A percentile compares a stretch with the other conserved stretches of the same genome.
phyloP scores from a whole-genome alignment of 2,329 filamentous ascomycete species.

The Cryphonectria parasitica region DNA sequence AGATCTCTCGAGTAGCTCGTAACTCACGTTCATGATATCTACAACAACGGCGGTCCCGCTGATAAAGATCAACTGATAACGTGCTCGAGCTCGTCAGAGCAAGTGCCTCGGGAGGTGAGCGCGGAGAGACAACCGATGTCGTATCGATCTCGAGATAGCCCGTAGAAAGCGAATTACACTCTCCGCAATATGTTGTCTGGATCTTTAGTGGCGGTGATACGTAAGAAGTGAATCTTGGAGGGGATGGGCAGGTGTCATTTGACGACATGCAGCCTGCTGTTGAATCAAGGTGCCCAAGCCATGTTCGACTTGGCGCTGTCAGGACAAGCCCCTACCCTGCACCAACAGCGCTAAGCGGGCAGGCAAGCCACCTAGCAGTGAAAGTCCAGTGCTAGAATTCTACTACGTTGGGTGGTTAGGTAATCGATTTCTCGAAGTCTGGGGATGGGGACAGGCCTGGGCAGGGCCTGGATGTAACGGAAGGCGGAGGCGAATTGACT shows the following conservation, averaged over 20 bases:
- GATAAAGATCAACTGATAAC: slow-evolving; percentile 20
- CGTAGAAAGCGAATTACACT: neutral
- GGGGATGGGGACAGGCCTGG: neutral
- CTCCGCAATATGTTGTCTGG: neutral
- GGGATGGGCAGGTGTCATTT: neutral
- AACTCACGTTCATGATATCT: slow-evolving; percentile 58
- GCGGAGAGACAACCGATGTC: neutral
- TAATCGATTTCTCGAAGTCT: neutral
- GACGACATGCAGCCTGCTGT: slow-evolving; percentile 1
- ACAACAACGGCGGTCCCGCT: slow-evolving; percentile 15
- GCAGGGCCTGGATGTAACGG: neutral
- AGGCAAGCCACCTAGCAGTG: neutral
- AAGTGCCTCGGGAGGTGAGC: neutral
- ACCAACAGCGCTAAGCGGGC: slow-evolving; percentile 1
- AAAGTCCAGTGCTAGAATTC: neutral
- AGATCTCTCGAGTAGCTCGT: slow-evolving; percentile 11
- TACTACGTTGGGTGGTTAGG: neutral
- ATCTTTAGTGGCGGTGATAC: neutral
- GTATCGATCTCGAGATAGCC: neutral
- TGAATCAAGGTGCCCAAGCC: neutral
- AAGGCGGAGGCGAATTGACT: slow-evolving; percentile 4
- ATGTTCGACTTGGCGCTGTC: neutral
- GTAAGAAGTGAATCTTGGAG: neutral
- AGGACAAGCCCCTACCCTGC: neutral
- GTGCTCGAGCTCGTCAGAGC: slow-evolving; percentile 12